phyloP scores from a whole-genome alignment of 2,329 filamentous ascomycete genomes.

The Gaeumannomyces tritici region DNA sequence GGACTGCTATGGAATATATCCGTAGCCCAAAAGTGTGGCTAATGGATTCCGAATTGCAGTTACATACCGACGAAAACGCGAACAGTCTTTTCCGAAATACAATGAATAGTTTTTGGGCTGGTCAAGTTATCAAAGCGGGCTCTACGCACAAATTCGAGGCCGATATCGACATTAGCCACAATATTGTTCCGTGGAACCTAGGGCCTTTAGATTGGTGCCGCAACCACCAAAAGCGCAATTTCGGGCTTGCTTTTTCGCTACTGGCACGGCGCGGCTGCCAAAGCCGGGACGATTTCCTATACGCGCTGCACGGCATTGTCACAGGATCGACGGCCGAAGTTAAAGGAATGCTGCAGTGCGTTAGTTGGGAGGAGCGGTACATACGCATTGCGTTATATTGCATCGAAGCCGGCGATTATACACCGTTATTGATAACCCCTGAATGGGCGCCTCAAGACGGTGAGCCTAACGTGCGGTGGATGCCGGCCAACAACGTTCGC shows the following conservation, averaged over 20 bases:
- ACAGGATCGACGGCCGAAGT: neutral
- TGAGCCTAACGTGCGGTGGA: too few relatives aligned
- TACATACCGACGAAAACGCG: neutral
- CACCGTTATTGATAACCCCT: constrained; percentile 10
- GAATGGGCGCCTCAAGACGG: neutral
- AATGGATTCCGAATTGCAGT: constrained; percentile 7
- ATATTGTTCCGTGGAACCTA: neutral
- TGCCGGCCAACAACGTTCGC: too few relatives aligned
- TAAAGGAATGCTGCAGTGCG: neutral
- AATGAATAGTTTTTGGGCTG: constrained; percentile 1
- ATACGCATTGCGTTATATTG: constrained; percentile 7
- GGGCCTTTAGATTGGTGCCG: neutral
- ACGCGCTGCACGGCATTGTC: constrained; percentile 6
- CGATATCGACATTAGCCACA: neutral
- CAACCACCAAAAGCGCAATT: neutral
- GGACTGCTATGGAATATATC: constrained; percentile 12
- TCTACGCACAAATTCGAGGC: neutral
- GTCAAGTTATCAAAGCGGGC: neutral
- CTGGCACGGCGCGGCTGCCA: constrained; percentile 3
- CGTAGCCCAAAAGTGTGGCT: constrained; percentile 7
- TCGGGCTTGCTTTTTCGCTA: constrained; percentile 3
- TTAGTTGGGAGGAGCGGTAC: constrained; percentile 5
- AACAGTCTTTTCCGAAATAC: neutral
- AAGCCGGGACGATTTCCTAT: constrained; percentile 4
- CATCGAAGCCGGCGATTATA: constrained; percentile 9